phyloP scores from a whole-genome alignment of 495 filamentous ascomycete species.

The Neurospora sp. region DNA sequence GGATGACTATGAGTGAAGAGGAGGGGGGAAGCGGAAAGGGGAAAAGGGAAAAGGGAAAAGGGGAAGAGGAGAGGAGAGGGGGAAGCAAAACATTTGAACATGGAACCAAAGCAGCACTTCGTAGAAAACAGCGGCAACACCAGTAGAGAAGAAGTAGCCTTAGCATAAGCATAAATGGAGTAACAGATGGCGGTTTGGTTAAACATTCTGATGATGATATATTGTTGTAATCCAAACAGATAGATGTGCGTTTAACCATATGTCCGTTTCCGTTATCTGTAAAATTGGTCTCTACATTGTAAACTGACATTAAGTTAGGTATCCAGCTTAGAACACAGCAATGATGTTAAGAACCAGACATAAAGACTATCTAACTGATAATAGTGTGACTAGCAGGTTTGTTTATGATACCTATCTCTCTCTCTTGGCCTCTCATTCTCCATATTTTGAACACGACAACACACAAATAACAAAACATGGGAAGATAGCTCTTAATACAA shows the following conservation, averaged over 20 bases:
- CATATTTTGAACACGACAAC: not conserved
- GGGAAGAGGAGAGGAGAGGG: not conserved
- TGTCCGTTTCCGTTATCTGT: too few species aligned
- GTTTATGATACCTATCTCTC: not conserved
- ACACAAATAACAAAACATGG: not conserved
- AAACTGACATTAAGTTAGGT: too few species aligned
- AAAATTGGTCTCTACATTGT: too few species aligned
- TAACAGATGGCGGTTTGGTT: not conserved
- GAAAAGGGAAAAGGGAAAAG: too few species aligned
- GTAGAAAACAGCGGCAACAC: not conserved
- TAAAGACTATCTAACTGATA: not conserved
- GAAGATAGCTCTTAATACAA: not conserved
- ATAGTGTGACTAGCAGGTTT: not conserved
- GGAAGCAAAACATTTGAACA: not conserved
- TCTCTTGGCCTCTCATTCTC: not conserved
- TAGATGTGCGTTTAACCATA: too few species aligned
- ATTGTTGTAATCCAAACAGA: too few species aligned
- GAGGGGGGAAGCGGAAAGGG: too few species aligned
- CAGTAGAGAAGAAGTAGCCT: not conserved
- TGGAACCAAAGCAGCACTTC: not conserved
- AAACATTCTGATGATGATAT: too few species aligned
- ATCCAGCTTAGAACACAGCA: not conserved
- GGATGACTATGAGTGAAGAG: too few species aligned
- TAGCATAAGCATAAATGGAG: not conserved
- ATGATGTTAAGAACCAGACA: not conserved